Conservation (phyloP, 305 asterid genomes). For the Solanum hybrid region DNA sequence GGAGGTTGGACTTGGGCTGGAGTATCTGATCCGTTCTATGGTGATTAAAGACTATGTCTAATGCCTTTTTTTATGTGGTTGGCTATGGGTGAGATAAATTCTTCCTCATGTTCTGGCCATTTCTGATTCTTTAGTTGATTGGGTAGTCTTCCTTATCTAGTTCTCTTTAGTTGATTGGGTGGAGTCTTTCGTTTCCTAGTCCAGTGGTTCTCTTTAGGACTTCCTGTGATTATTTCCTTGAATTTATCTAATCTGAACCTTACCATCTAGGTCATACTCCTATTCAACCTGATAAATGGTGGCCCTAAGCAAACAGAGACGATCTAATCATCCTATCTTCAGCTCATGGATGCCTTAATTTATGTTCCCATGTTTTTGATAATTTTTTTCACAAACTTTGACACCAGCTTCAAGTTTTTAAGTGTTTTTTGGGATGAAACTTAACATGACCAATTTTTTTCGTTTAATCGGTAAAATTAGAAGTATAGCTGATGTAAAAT, state of each 20-base stretch:
- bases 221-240: background rate
- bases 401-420: background rate
- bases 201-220: background rate
- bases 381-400: background rate
- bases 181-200: background rate
- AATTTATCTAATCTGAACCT: background rate
- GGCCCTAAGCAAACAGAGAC: background rate
- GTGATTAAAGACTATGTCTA: background rate
- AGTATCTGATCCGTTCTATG: background rate
- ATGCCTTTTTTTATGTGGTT: background rate
- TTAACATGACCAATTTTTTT: background rate
- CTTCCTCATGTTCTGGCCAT: background rate
- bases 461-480: background rate
- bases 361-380: background rate
- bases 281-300: background rate
- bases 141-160: background rate
- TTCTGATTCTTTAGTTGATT: background rate
- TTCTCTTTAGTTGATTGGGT: background rate
- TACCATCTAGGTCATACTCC: background rate
- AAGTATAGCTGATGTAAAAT: background rate
- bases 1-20: background rate
- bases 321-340: background rate
- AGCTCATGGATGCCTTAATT: background rate
- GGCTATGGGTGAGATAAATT: background rate
- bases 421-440: background rate